These are phyloP conservation scores for Bryopsis sp. DNA, from an alignment of 139 green algal genomes.

Conservation along the genomic window DNA sequence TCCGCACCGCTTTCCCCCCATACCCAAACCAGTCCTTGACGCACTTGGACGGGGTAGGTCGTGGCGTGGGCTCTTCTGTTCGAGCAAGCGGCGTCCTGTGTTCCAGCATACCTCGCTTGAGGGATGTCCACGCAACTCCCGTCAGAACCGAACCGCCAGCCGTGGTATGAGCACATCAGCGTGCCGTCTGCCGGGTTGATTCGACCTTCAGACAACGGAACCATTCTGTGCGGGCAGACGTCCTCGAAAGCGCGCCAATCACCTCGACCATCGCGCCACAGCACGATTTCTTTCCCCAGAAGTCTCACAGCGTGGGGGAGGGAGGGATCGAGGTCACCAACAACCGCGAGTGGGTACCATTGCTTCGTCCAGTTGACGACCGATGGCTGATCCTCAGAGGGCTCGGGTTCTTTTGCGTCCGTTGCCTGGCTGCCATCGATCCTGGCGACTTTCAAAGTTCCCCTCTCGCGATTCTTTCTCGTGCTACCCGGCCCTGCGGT, in stretches of 20 bases:
- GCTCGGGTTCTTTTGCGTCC: too few relatives aligned
- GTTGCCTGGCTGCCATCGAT: too few relatives aligned
- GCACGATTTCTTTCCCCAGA: conserved; percentile 25
- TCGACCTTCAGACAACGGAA: conserved; percentile 31
- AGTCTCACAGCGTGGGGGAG: conserved; percentile 24
- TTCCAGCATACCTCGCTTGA: conserved; percentile 15
- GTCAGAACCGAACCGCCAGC: conserved; percentile 28
- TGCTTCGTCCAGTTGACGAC: conserved; percentile 31
- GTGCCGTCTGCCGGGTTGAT: conserved; percentile 29
- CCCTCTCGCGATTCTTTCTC: too few relatives aligned
- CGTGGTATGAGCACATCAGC: conserved; percentile 38
- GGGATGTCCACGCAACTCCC: conserved; percentile 32
- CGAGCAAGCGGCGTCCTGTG: background rate
- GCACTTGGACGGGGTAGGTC: background rate
- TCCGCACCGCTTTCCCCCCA: conserved; percentile 3
- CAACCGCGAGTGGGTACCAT: conserved; percentile 29
- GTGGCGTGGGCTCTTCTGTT: background rate
- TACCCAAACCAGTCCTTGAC: conserved; percentile 1
- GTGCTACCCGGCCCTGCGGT: too few relatives aligned
- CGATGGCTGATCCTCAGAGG: too few relatives aligned
- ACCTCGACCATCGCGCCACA: conserved; percentile 24
- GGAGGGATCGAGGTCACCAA: conserved; percentile 27
- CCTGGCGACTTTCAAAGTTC: too few relatives aligned
- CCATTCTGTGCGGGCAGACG: conserved; percentile 36
- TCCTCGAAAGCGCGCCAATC: conserved; percentile 27